A percentile compares a stretch with the other conserved stretches of the same genome.
These are phyloP conservation scores for Candida mesenterica DNA, from an alignment of 1,139 yeast species.

Conservation along the genomic window DNA sequence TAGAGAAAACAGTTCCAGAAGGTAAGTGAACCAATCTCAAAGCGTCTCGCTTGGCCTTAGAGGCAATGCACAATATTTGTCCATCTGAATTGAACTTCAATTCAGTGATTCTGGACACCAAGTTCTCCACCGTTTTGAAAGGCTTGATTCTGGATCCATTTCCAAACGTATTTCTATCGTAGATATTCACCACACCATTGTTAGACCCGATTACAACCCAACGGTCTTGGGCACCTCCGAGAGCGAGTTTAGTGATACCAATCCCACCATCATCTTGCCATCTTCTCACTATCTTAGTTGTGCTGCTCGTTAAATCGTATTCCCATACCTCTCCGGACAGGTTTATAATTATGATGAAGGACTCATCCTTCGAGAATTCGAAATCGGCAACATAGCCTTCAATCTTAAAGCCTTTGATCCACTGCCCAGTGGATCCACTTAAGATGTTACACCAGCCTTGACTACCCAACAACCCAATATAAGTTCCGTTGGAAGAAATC, in stretches of 20 bases:
- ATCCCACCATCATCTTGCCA: constrained; percentile 91
- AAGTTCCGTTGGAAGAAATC: constrained; percentile 67
- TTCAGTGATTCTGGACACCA: constrained; percentile 77
- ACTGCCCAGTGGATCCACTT: constrained; percentile 76
- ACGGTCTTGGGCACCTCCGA: constrained; percentile 77
- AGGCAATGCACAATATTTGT: constrained; percentile 81
- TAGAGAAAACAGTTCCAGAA: constrained; percentile 77
- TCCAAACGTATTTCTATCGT: constrained; percentile 50
- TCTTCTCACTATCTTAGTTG: constrained; percentile 46
- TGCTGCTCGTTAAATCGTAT: constrained; percentile 49
- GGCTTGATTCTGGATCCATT: constrained; percentile 37
- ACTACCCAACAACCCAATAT: constrained; percentile 74
- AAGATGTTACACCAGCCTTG: constrained; percentile 89
- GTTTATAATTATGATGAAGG: constrained; percentile 60
- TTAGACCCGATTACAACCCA: constrained; percentile 90
- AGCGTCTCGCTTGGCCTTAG: constrained; percentile 84
- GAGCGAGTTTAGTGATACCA: constrained; percentile 72
- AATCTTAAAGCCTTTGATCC: constrained; percentile 81
- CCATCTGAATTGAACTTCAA: constrained; percentile 83
- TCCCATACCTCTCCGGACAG: constrained; percentile 92
- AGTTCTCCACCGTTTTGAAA: constrained; percentile 66
- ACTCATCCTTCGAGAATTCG: constrained; percentile 62
- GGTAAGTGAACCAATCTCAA: constrained; percentile 86
- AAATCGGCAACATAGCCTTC: constrained; percentile 84
- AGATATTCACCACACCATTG: constrained; percentile 86